Base-by-base conservation (phyloP, 768 basidiomycete species). In the Tephrocybe sp. region DNA sequence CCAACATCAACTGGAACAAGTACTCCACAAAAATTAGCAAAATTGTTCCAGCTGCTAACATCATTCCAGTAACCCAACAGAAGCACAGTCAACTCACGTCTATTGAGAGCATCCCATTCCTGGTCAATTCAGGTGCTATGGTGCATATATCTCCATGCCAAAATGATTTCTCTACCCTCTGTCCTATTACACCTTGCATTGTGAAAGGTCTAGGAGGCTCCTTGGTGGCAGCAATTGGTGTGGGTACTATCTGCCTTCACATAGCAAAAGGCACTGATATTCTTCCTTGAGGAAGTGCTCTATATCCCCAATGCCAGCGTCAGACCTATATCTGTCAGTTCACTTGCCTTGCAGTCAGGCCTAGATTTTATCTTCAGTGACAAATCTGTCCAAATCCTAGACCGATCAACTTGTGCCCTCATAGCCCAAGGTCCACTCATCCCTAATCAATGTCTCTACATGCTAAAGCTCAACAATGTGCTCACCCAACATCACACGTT, bases 201-300 rank as follows among this genome's bases (percentile, higher is more conserved):
- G 56, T 72, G 7, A 60, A 60, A 10, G 66, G 71, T 0, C 47
- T 69, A 3, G 62, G 65, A 6, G 62, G 65, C 2, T 62, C 65
- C 0, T 48, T 39, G 8, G 59, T 70, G 14, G 45, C 48, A 0
- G 64, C 66, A 1, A 38, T 58, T 10, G 64, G 61, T 0, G 53
- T 66, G 2, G 65, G 70, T 0, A 56, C 51, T 0, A 63, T 72
- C 3, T 12, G 47, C 0, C 51, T 71, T 0, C n/a, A 26, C 2
- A 25, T 67, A 23, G n/a, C 58, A 47, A 0, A 21, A 43, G 1
- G 65, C 55, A 9, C 18, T 46, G 26, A 41, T 47, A 3, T 32
- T 65, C 36, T 47, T 36, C 0, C 51, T 67, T 0, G 10, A 57
- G 7, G 28, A 64, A 28, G 56, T 51, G 3, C 55, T 67, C 0